These are phyloP conservation scores for Candida freyschussii DNA, from an alignment of 1,139 yeast genomes.

Conservation along the genomic window DNA sequence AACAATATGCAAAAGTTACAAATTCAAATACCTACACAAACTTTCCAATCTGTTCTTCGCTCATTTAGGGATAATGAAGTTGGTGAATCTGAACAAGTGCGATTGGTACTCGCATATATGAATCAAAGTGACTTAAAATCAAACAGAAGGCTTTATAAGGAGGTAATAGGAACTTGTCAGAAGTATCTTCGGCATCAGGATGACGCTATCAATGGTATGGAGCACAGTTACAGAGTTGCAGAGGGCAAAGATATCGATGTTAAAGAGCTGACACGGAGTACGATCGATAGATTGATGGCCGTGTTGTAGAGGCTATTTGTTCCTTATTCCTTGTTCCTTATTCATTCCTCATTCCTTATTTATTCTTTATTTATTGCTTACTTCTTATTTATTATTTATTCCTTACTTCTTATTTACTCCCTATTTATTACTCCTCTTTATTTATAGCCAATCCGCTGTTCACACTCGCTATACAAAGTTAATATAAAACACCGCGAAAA, in stretches of 20 bases:
- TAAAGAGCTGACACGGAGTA: constrained; percentile 3
- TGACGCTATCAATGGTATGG: constrained; percentile 7
- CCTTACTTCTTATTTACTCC: too few relatives aligned
- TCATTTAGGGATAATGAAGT: constrained; percentile 5
- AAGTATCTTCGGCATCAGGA: constrained; percentile 6
- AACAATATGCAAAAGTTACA: constrained; percentile 1
- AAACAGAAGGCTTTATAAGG: constrained; percentile 3
- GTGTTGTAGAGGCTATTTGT: constrained; percentile 2
- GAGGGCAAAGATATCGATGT: constrained; percentile 2
- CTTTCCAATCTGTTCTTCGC: neutral
- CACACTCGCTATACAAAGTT: too few relatives aligned
- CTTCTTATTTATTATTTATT: too few relatives aligned
- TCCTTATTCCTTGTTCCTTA: too few relatives aligned
- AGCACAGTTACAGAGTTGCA: constrained; percentile 7
- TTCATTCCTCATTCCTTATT: too few relatives aligned
- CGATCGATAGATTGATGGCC: constrained; percentile 1
- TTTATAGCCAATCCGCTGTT: too few relatives aligned
- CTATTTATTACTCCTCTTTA: too few relatives aligned
- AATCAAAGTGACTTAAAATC: constrained; percentile 2
- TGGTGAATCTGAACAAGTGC: constrained; percentile 3
- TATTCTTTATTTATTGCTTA: too few relatives aligned
- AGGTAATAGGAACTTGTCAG: constrained; percentile 4
- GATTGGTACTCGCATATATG: constrained; percentile 3
- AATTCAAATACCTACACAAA: constrained; percentile 2
- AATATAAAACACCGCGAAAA: too few relatives aligned